Evolutionary conservation across 2,329 filamentous ascomycete species (phyloP).

Genomic region (Fulvia fulva): DNA sequence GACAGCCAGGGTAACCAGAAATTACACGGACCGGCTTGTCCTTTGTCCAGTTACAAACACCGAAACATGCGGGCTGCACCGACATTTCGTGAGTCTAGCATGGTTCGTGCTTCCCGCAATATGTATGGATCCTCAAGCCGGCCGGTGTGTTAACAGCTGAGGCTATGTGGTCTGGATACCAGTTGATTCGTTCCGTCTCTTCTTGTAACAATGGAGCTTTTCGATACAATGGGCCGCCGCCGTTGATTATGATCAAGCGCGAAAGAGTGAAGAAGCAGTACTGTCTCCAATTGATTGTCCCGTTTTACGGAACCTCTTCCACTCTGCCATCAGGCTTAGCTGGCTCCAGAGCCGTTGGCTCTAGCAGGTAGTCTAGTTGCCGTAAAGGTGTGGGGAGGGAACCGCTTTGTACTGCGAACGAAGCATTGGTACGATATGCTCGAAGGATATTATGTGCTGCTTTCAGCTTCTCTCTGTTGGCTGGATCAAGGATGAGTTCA

Average conservation of each 20-base stretch:
- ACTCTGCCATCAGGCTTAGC: neutral
- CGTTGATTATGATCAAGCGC: too few relatives aligned
- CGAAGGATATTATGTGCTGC: constrained; percentile 2
- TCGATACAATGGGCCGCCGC: neutral
- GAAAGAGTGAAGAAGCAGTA: neutral
- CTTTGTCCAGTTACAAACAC: too few relatives aligned
- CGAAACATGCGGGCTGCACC: too few relatives aligned
- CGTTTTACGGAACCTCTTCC: neutral
- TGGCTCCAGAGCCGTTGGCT: constrained; percentile 6
- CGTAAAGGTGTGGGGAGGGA: neutral
- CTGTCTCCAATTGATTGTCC: neutral
- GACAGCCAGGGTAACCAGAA: too few relatives aligned
- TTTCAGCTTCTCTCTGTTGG: constrained; percentile 8
- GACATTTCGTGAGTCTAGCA: too few relatives aligned
- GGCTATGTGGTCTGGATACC: neutral
- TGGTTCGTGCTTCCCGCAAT: too few relatives aligned
- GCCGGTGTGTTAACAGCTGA: too few relatives aligned
- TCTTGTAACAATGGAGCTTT: neutral
- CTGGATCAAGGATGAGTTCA: constrained; percentile 11
- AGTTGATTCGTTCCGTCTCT: neutral
- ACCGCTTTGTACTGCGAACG: neutral
- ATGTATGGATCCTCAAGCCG: too few relatives aligned
- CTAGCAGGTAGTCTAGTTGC: constrained; percentile 14
- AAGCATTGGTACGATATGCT: neutral
- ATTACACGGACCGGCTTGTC: too few relatives aligned